A percentile compares a stretch with the other conserved stretches of the same genome.
Conservation (phyloP, 2,329 filamentous ascomycete species). For the Aquanectria penicillioides region DNA sequence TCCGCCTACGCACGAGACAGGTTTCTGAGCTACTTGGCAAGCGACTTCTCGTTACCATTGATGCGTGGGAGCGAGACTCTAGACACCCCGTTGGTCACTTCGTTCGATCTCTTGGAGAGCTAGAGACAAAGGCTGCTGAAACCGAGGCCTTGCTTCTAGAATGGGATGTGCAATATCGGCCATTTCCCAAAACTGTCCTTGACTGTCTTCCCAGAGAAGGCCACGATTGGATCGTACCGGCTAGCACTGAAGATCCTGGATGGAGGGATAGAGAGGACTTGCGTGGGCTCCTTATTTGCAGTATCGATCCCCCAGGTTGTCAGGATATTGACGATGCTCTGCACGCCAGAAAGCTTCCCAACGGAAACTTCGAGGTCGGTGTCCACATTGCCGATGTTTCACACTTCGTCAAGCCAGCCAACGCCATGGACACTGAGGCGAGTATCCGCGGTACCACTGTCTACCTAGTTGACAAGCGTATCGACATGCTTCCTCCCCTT, state of each 20-base stretch:
- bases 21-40: slow-evolving; percentile 90
- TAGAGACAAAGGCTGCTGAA: slow-evolving; percentile 97
- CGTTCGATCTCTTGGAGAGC: slow-evolving; percentile 88
- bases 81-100: slow-evolving; percentile 94
- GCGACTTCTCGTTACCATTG: slow-evolving; percentile 90
- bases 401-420: slow-evolving; percentile 96
- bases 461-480: slow-evolving; percentile 97
- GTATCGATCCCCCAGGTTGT: slow-evolving; percentile 94
- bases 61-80: slow-evolving; percentile 94
- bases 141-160: slow-evolving; percentile 94
- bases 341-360: slow-evolving; percentile 84
- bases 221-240: slow-evolving; percentile 92
- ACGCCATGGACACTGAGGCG: slow-evolving; percentile 96
- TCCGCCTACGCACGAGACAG: slow-evolving; percentile 90
- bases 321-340: slow-evolving; percentile 98
- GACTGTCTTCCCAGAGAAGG: slow-evolving; percentile 93
- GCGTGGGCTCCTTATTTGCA: slow-evolving; percentile 88
- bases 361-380: slow-evolving; percentile 95
- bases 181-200: slow-evolving; percentile 94
- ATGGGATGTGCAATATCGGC: slow-evolving; percentile 97
- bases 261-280: slow-evolving; percentile 90
- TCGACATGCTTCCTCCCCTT: slow-evolving; percentile 98
- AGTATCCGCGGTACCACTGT: slow-evolving; percentile 95
- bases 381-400: slow-evolving; percentile 99
- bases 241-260: slow-evolving; percentile 80